These are phyloP conservation scores for Acacia crassicarpa DNA, from an alignment of 306 rosid species.

Conservation along the genomic window DNA sequence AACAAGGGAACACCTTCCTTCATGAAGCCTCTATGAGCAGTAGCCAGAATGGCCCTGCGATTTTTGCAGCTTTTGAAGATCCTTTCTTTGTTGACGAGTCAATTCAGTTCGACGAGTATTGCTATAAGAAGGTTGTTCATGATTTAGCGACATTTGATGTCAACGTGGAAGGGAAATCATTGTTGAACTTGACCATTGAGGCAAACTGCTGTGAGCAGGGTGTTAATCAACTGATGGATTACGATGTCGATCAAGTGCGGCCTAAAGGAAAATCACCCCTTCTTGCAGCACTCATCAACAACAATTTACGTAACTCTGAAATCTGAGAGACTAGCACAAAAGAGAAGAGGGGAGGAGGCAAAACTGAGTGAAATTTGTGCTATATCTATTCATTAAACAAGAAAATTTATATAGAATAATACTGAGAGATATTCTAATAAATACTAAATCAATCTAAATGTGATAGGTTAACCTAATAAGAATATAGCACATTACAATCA, in stretches of 20 bases:
- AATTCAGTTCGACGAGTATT: neutral
- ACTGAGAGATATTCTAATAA: neutral
- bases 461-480: no score
- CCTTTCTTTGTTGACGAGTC: neutral
- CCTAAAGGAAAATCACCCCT: neutral
- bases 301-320: neutral
- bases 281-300: neutral
- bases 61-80: neutral
- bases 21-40: neutral
- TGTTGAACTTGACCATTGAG: neutral
- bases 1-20: neutral
- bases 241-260: no score
- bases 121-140: neutral
- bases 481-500: no score
- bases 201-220: neutral
- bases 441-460: no score
- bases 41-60: neutral
- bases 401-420: no score
- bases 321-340: no score
- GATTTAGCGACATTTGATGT: neutral
- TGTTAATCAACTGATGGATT: neutral
- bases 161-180: neutral
- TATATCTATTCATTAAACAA: neutral
- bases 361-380: neutral
- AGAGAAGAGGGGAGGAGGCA: neutral